Evolutionary conservation across 2,329 filamentous ascomycete species (phyloP), one percentile per base, ranked within the genome.

Genomic region (Zarea fungicola): DNA sequence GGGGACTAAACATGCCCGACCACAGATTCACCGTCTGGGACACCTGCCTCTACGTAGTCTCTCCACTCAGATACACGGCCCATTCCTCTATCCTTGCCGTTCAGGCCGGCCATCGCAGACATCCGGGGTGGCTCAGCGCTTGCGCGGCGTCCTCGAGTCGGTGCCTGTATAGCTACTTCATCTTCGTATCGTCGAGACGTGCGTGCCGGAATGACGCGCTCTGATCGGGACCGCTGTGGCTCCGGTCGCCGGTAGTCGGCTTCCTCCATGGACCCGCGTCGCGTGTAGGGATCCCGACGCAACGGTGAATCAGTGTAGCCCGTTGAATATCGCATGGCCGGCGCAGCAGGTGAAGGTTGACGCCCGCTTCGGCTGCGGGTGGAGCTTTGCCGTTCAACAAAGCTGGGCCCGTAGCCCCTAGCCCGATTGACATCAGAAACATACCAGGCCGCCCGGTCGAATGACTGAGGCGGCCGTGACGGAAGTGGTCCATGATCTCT

Each of bases 311-410:
- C 39, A 19, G 32, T 26, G 31, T 36, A 21, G 5, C 25, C 47
- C 21, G 28, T 23, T 13, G 40, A 31, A 26, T 48, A 42, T 22
- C 48, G 42, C n/a, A 50, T 19, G 5, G 48, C 42, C 5, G 48
- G 42, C 29, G 48, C 48, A 6, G 25, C 34, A n/a, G 48, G 48
- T 6, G 42, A 45, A 10, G 36, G 49, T 31, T 40, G 43, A 19
- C 39, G 43, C n/a, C 43, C 32, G 42, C 42, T 34, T 11, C 48
- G 41, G 28, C 42, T 44, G 9, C 77, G 68, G 34, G 74, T 74
- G 4, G 75, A 76, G 9, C 77, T 66, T 19, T 76, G 71, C 37
- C 71, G 69, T 49, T 78, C 75, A 58, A 75, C 66, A 4, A 75
- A 75, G 16, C 61, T 65, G 8, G 63, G 65, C 19, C 71, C 65